Base-by-base conservation (phyloP, 164 flowering plant species). In the Sextonia rubra region DNA sequence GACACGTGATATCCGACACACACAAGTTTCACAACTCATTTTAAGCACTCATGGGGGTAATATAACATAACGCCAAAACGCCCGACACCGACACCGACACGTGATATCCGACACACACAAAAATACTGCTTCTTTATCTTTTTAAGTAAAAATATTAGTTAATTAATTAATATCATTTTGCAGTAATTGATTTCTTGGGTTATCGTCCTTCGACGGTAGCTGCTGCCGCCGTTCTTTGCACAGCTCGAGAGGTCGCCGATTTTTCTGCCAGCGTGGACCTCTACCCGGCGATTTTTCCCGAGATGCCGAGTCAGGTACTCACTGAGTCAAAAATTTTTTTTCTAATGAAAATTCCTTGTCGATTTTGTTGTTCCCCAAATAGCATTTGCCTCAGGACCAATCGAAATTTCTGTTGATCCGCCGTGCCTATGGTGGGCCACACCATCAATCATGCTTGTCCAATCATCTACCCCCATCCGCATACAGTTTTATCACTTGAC, bases 131-230 rank as follows among this genome's bases (percentile, higher is more conserved):
- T 32, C 6, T 32, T 30, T 30, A 3, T 30, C 5, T 30, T 4
- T 30, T 0, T 32, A 4, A n/a, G n/a, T n/a, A n/a, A 4, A 0
- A 30, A 4, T 30, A 1, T 3, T 30, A 30, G 5, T 30, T 30
- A 30, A 30, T 30, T 30, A 3, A 27, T 27, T 27, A 27, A 0
- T 30, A 12, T 23, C 15, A 23, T 0, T 17, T 2, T 17, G 60
- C 80, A 86, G 91, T 85, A 69, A 77, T 81, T 25, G 89, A 87
- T 73, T 87, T 89, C 77, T 66, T 87, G 80, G 81, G 79, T 2
- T 84, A 79, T 29, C 49, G 83, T 27, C 89, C 90, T 65, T 89
- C 93, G 65, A 71, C 77, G 2, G 62, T 87, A 32, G 90, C 93
- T 7, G 89, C 93, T 29, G 90, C 91, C 0, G 89, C 91, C 20